Evolutionary conservation across 2,329 filamentous ascomycete genomes (phyloP).

Genomic region (Huntiella bhutanensis): DNA sequence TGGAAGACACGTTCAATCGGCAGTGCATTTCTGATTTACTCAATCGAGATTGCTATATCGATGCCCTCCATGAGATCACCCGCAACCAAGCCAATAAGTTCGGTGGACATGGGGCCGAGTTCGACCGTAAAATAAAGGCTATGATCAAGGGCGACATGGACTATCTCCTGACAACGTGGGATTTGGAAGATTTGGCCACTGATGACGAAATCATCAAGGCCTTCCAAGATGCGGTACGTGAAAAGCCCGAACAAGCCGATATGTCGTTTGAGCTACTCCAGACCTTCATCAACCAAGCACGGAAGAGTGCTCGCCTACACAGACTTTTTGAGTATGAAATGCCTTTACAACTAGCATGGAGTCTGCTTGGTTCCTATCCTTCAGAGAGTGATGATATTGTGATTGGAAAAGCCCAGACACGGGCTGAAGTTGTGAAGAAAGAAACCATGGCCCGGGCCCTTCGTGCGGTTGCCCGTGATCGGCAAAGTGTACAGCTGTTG

Average conservation of each 20-base stretch:
- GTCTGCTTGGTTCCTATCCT: constrained; percentile 8
- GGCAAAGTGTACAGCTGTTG: constrained; percentile 13
- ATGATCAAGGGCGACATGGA: constrained; percentile 11
- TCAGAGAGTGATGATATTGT: constrained; percentile 6
- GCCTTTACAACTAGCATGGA: constrained; percentile 10
- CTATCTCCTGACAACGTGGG: constrained; percentile 12
- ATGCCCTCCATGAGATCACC: constrained; percentile 11
- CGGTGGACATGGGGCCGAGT: constrained; percentile 9
- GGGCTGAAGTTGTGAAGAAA: constrained; percentile 6
- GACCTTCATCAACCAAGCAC: constrained; percentile 13
- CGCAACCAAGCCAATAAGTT: constrained; percentile 4
- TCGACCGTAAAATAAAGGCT: constrained; percentile 10
- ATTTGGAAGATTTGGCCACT: constrained; percentile 12
- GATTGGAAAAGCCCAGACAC: constrained; percentile 9
- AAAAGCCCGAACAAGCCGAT: constrained; percentile 13
- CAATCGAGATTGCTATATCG: constrained; percentile 12
- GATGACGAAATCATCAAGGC: constrained; percentile 14
- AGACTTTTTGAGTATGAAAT: constrained; percentile 9
- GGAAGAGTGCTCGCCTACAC: constrained; percentile 11
- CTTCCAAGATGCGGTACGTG: constrained; percentile 13
- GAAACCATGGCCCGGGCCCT: constrained; percentile 15
- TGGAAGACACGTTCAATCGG: constrained; percentile 12
- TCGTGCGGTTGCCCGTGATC: constrained; percentile 15
- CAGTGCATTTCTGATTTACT: constrained; percentile 6
- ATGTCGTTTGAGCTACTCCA: constrained; percentile 13